These are phyloP conservation scores for Botrytis hyacinthi DNA, from an alignment of 2,329 filamentous ascomycete genomes.

Conservation along the genomic window DNA sequence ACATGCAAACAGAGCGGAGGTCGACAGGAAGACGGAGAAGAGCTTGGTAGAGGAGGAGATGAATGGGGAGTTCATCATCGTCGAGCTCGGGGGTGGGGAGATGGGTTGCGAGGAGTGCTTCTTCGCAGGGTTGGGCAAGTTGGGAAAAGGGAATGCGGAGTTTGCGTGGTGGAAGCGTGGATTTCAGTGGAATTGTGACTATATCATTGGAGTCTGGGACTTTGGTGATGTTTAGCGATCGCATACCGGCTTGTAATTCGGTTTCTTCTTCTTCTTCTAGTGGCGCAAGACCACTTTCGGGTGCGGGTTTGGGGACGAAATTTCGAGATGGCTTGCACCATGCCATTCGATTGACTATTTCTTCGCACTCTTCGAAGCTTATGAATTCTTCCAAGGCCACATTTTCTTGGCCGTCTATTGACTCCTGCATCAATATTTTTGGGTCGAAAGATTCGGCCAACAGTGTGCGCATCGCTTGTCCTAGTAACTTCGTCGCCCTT, in stretches of 20 bases:
- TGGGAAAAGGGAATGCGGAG: slow-evolving; percentile 66
- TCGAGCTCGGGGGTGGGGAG: slow-evolving; percentile 62
- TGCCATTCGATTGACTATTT: slow-evolving; percentile 69
- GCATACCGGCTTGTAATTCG: slow-evolving; percentile 43
- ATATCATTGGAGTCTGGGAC: slow-evolving; percentile 26
- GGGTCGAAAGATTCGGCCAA: slow-evolving; percentile 49
- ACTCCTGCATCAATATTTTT: slow-evolving; percentile 33
- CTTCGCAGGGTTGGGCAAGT: slow-evolving; percentile 73
- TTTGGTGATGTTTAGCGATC: slow-evolving; percentile 29
- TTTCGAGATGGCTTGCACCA: slow-evolving; percentile 61
- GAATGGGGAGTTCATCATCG: slow-evolving; percentile 81
- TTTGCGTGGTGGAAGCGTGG: slow-evolving; percentile 49
- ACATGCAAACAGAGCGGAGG: slow-evolving; percentile 80
- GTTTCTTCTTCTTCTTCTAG: slow-evolving; percentile 57
- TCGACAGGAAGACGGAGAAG: slow-evolving; percentile 78
- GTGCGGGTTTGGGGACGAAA: slow-evolving; percentile 24
- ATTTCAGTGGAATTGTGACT: slow-evolving; percentile 46
- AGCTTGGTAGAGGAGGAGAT: slow-evolving; percentile 70
- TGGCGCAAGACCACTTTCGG: slow-evolving; percentile 45
- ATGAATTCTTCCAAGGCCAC: slow-evolving; percentile 40
- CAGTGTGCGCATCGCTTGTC: slow-evolving; percentile 65
- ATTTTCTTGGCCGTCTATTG: slow-evolving; percentile 13
- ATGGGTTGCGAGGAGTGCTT: slow-evolving; percentile 65
- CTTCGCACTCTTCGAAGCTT: slow-evolving; percentile 78
- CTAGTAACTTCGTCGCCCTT: slow-evolving; percentile 70